Evolutionary conservation across 2,329 filamentous ascomycete species (phyloP).

Genomic region (Aspergillus alliaceus): DNA sequence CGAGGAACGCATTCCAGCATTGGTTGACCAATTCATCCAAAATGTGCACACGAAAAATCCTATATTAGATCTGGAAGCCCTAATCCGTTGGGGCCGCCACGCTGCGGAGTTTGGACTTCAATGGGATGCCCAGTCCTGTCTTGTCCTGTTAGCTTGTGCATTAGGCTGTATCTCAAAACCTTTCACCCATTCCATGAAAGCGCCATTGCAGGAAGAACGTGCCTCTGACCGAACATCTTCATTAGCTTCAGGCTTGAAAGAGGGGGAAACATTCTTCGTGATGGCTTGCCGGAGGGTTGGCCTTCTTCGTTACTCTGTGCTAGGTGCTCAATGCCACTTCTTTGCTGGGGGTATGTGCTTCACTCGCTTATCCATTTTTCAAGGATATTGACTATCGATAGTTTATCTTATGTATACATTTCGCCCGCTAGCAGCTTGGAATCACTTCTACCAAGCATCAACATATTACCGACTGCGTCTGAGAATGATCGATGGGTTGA

Average conservation of each 20-base stretch:
- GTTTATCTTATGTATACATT: constrained; percentile 36
- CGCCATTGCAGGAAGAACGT: neutral
- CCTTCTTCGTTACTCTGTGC: constrained; percentile 26
- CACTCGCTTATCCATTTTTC: neutral
- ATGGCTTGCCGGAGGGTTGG: constrained; percentile 33
- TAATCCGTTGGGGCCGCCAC: constrained; percentile 22
- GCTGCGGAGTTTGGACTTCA: constrained; percentile 26
- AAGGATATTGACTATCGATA: constrained; percentile 10
- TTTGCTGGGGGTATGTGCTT: constrained; percentile 39
- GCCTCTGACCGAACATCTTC: constrained; percentile 9
- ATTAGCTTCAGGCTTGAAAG: constrained; percentile 11
- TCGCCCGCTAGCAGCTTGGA: constrained; percentile 39
- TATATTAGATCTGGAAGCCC: constrained; percentile 30
- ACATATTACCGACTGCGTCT: constrained; percentile 38
- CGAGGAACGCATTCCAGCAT: constrained; percentile 28
- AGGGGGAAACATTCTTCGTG: constrained; percentile 30
- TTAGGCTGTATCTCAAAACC: neutral
- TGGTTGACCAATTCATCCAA: constrained; percentile 33
- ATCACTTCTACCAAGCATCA: constrained; percentile 36
- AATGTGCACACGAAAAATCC: constrained; percentile 41
- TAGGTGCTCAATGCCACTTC: constrained; percentile 41
- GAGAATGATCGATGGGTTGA: constrained; percentile 18
- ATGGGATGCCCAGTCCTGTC: constrained; percentile 35
- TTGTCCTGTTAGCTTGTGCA: constrained; percentile 18
- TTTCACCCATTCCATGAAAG: neutral